A percentile compares a stretch with the other conserved stretches of the same genome.
Conservation (phyloP, 106 monocot species). For the Triglochin maritima region DNA sequence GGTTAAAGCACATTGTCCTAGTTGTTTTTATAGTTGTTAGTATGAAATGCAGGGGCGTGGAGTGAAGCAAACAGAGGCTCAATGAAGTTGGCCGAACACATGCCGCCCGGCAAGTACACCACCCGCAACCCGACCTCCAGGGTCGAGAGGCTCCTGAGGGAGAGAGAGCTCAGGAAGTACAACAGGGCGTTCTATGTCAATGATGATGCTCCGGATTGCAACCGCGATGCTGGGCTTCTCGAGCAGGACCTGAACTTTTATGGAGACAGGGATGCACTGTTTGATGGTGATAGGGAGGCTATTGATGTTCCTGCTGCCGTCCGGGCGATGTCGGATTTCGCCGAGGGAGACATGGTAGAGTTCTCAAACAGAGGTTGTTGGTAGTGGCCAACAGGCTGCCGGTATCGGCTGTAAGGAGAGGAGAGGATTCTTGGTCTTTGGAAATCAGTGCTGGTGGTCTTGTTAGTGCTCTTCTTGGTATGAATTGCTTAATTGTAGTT, state of each 20-base stretch:
- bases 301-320: constrained; percentile 1
- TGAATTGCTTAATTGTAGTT: not conserved
- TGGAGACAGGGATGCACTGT: not conserved
- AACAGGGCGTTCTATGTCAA: constrained; percentile 17
- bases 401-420: constrained; percentile 72
- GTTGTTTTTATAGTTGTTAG: too few species aligned
- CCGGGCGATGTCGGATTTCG: constrained; percentile 9
- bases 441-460: constrained; percentile 95
- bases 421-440: constrained; percentile 82
- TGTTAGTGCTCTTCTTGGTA: constrained; percentile 86
- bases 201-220: constrained; percentile 8
- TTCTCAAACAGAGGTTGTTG: constrained; percentile 71
- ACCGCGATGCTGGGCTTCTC: not conserved
- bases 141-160: constrained; percentile 65
- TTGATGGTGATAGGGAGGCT: not conserved
- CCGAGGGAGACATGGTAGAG: constrained; percentile 13
- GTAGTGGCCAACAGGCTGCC: constrained; percentile 93
- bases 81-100: constrained; percentile 6
- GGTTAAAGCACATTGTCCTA: too few species aligned
- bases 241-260: not conserved
- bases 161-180: constrained; percentile 54
- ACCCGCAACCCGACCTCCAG: constrained; percentile 35
- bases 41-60: too few species aligned
- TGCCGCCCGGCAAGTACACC: constrained; percentile 27
- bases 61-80: not conserved